Conservation (phyloP, 2,329 filamentous ascomycete species). For the Botryosphaeria dothidea region DNA sequence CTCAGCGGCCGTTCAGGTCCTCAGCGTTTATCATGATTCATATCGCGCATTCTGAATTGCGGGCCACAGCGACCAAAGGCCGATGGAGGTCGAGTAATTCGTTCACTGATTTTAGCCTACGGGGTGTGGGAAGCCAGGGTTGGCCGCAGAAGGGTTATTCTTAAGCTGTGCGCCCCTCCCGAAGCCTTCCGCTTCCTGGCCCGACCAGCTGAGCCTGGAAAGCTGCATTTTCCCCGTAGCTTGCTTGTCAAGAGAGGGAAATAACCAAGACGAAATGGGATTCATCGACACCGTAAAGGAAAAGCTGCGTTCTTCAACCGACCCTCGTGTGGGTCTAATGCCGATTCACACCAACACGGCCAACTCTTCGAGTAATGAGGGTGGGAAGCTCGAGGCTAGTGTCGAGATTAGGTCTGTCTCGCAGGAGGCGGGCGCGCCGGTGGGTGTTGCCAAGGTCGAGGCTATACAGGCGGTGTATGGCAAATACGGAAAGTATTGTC, state of each 20-base stretch:
- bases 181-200: background rate
- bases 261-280: background rate
- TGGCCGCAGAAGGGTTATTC: background rate
- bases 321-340: background rate
- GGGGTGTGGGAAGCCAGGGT: background rate
- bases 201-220: background rate
- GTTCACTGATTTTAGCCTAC: background rate
- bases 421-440: constrained; percentile 21
- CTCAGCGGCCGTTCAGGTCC: background rate
- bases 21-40: background rate
- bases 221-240: background rate
- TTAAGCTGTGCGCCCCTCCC: background rate
- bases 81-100: background rate
- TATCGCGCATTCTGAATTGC: background rate
- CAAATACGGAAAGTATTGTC: constrained; percentile 30
- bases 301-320: background rate
- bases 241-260: background rate
- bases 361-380: background rate
- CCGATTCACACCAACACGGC: background rate
- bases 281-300: background rate
- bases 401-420: background rate
- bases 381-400: constrained; percentile 1
- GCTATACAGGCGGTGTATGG: constrained; percentile 32
- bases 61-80: background rate
- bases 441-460: constrained; percentile 29